Evolutionary conservation across 805 yeast genomes (phyloP).

Genomic region (Candida oleophila): DNA sequence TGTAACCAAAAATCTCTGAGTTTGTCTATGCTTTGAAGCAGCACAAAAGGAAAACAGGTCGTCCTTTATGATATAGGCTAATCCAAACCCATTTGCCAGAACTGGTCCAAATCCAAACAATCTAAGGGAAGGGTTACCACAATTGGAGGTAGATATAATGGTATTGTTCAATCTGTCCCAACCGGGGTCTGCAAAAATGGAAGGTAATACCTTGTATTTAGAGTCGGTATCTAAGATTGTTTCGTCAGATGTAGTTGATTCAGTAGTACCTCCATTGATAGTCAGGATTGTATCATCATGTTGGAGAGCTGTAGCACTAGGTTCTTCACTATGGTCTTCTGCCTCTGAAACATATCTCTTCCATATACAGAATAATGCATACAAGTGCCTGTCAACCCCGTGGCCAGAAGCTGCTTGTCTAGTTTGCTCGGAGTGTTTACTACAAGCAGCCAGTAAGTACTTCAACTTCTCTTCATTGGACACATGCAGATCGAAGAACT

Average conservation of each 20-base stretch:
- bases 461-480: conserved; percentile 59
- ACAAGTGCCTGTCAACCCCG: conserved; percentile 92
- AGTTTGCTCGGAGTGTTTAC: conserved; percentile 65
- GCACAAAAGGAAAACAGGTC: conserved; percentile 53
- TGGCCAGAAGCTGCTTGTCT: conserved; percentile 68
- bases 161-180: conserved; percentile 86
- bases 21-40: conserved; percentile 60
- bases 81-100: conserved; percentile 56
- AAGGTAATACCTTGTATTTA: conserved; percentile 49
- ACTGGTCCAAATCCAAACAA: conserved; percentile 63
- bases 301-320: conserved; percentile 8
- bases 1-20: conserved; percentile 53
- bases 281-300: conserved; percentile 24
- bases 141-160: conserved; percentile 63
- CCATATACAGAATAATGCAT: conserved; percentile 87
- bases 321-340: conserved; percentile 13
- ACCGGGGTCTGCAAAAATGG: conserved; percentile 79
- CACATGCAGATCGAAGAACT: conserved; percentile 69
- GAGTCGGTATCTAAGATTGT: conserved; percentile 23
- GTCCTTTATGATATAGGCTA: conserved; percentile 55
- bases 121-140: conserved; percentile 60
- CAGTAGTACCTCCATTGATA: conserved; percentile 15
- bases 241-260: conserved; percentile 24
- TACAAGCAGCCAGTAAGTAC: conserved; percentile 66
- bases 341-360: conserved; percentile 50